Evolutionary conservation across 805 yeast genomes (phyloP).

Genomic region (Diddensiella caesifluorescens): DNA sequence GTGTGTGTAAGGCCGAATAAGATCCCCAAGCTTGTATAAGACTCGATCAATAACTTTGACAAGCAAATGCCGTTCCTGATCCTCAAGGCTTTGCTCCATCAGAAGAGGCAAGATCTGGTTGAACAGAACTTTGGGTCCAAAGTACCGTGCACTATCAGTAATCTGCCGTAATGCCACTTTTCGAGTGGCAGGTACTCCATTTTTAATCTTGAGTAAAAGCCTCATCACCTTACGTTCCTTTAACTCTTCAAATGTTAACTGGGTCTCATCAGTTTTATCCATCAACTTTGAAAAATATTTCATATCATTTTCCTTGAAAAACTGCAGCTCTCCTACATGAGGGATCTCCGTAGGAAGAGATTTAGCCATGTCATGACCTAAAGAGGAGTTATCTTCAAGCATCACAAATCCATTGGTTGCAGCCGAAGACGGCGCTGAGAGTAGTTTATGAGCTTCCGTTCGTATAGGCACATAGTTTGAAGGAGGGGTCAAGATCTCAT

Average conservation of each 20-base stretch:
- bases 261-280: slow-evolving; percentile 28
- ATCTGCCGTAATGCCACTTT: slow-evolving; percentile 64
- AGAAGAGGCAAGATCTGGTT: slow-evolving; percentile 70
- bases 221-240: slow-evolving; percentile 58
- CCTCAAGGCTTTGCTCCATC: slow-evolving; percentile 65
- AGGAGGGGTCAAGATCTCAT: slow-evolving; percentile 42
- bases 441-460: too few species aligned
- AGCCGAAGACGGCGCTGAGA: slow-evolving; percentile 34
- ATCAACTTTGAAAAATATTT: slow-evolving; percentile 63
- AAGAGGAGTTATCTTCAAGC: slow-evolving; percentile 40
- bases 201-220: slow-evolving; percentile 64
- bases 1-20: slow-evolving; percentile 66
- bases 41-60: slow-evolving; percentile 72
- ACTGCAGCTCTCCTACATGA: slow-evolving; percentile 59
- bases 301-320: slow-evolving; percentile 65
- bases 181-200: slow-evolving; percentile 66
- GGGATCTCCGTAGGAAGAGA: slow-evolving; percentile 51
- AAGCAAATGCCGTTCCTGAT: slow-evolving; percentile 75
- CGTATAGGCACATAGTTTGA: slow-evolving; percentile 37
- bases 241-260: slow-evolving; percentile 46
- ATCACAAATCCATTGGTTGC: slow-evolving; percentile 41
- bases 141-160: slow-evolving; percentile 53
- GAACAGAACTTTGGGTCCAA: slow-evolving; percentile 68
- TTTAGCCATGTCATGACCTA: slow-evolving; percentile 33
- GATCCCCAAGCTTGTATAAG: slow-evolving; percentile 57